These are phyloP conservation scores for Vaccinium vitisidaea DNA, from an alignment of 148 eudicot genomes.

Conservation along the genomic window DNA sequence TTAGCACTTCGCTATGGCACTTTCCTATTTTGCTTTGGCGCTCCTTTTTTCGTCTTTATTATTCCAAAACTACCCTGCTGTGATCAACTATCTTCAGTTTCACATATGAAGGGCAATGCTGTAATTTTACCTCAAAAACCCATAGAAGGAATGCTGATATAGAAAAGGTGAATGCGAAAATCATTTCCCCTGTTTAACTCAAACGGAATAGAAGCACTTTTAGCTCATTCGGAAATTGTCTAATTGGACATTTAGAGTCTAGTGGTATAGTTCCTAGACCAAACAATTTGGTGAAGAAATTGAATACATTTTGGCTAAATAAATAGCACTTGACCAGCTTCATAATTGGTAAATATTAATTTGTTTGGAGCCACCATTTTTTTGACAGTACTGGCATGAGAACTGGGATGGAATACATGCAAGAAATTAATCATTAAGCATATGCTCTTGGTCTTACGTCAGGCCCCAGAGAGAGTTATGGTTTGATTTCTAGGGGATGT, in stretches of 20 bases:
- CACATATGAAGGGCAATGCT: neutral
- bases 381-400: neutral
- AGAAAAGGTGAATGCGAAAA: neutral
- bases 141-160: neutral
- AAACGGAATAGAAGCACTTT: neutral
- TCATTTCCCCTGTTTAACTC: neutral
- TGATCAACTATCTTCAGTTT: neutral
- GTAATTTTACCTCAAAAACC: neutral
- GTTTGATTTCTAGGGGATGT: neutral
- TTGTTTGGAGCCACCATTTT: neutral
- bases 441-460: slow-evolving; percentile 7
- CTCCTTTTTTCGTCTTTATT: neutral
- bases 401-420: neutral
- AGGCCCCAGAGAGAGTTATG: neutral
- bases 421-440: neutral
- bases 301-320: neutral
- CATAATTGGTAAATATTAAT: neutral
- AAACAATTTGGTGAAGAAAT: neutral
- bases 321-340: neutral
- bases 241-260: neutral
- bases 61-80: neutral
- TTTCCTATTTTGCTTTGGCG: neutral
- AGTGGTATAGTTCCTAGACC: neutral
- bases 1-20: neutral
- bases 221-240: neutral